Percentiles rank a stretch among this genome's conserved stretches.
These are phyloP conservation scores for Ruellia speciosa DNA, from an alignment of 305 asterid genomes.

Conservation along the genomic window DNA sequence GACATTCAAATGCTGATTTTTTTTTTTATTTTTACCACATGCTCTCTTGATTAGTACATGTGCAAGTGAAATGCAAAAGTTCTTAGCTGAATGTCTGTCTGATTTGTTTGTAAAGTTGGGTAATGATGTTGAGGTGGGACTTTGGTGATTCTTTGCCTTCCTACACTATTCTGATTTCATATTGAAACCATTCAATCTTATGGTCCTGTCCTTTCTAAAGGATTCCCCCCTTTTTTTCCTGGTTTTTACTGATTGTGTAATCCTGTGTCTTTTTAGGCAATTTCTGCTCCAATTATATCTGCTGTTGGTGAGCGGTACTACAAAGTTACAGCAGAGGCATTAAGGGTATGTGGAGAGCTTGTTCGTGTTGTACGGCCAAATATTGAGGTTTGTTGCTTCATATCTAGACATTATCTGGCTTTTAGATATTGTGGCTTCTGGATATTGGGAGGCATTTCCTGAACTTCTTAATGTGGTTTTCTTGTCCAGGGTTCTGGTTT, in stretches of 20 bases:
- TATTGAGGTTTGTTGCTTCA: slow-evolving; percentile 47
- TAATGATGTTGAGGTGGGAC: too few species aligned
- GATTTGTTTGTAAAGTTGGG: too few species aligned
- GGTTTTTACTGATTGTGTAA: background rate
- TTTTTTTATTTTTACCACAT: too few species aligned
- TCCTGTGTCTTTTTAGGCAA: slow-evolving; percentile 42
- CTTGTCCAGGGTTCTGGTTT: slow-evolving; percentile 52
- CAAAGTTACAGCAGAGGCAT: slow-evolving; percentile 96
- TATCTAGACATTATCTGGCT: slow-evolving; percentile 15
- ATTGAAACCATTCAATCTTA: too few species aligned
- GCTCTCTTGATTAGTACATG: too few species aligned
- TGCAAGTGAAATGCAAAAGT: too few species aligned
- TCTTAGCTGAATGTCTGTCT: too few species aligned
- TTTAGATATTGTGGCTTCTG: slow-evolving; percentile 7
- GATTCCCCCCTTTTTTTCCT: background rate
- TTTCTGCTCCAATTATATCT: slow-evolving; percentile 87
- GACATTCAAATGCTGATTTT: too few species aligned
- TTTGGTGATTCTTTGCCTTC: too few species aligned
- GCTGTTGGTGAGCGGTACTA: slow-evolving; percentile 95
- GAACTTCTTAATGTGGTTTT: slow-evolving; percentile 24
- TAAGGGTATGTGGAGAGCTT: slow-evolving; percentile 96
- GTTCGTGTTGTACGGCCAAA: slow-evolving; percentile 88
- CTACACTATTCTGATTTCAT: too few species aligned
- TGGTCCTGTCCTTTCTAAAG: background rate
- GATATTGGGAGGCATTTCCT: slow-evolving; percentile 13